Conservation (phyloP, 768 basidiomycete genomes). For the Suillus plorans region DNA sequence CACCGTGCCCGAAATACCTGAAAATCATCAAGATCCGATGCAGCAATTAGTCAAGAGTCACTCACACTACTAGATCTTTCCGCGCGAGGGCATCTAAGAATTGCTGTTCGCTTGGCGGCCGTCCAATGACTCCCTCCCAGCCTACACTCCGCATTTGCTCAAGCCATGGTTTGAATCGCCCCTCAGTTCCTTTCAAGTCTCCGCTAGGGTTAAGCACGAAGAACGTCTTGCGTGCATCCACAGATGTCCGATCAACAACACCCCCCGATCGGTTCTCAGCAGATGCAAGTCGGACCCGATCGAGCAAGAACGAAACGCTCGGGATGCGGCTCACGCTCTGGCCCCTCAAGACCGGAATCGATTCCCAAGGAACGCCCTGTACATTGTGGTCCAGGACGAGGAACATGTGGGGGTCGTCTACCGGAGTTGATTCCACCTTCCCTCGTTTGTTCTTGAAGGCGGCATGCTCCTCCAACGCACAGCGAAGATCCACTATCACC, state of each 20-base stretch:
- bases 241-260: conserved; percentile 44
- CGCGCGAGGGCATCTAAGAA: conserved; percentile 67
- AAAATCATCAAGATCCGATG: conserved; percentile 9
- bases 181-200: conserved; percentile 83
- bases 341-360: conserved; percentile 80
- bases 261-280: conserved; percentile 12
- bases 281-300: conserved; percentile 66
- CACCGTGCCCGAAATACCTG: conserved; percentile 97
- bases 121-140: conserved; percentile 83
- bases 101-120: conserved; percentile 81
- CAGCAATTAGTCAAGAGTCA: conserved; percentile 17
- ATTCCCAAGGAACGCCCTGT: conserved; percentile 94
- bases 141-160: conserved; percentile 67
- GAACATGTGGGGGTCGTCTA: conserved; percentile 73
- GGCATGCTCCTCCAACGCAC: conserved; percentile 71
- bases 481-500: conserved; percentile 82
- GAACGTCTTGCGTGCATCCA: conserved; percentile 71
- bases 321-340: conserved; percentile 92
- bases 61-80: conserved; percentile 90
- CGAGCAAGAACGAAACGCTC: conserved; percentile 82
- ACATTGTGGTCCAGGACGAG: conserved; percentile 88
- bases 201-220: conserved; percentile 92
- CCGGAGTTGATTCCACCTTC: conserved; percentile 22
- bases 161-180: conserved; percentile 78
- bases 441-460: conserved; percentile 32